These are phyloP conservation scores for Ganoderma boninense DNA, from an alignment of 1,284 basidiomycete genomes.

Conservation along the genomic window DNA sequence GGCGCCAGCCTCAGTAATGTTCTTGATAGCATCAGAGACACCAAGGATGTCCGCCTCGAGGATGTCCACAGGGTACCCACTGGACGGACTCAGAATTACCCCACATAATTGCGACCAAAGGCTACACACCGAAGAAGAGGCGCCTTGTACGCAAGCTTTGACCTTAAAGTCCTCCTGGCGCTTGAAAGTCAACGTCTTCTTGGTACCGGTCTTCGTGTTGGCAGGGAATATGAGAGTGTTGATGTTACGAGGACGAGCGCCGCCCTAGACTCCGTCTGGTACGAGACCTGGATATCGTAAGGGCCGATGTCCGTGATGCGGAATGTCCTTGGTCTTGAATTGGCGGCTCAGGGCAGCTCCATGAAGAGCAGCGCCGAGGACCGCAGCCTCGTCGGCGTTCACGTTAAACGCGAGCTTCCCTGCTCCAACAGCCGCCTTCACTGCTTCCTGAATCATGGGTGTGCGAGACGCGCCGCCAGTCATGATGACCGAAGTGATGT, in stretches of 20 bases:
- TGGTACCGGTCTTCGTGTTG: slow-evolving; percentile 78
- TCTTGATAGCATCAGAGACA: slow-evolving; percentile 73
- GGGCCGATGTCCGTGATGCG: slow-evolving; percentile 78
- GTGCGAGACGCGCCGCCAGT: slow-evolving; percentile 91
- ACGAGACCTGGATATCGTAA: slow-evolving; percentile 82
- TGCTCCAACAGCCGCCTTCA: slow-evolving; percentile 81
- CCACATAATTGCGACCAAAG: not conserved
- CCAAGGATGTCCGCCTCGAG: slow-evolving; percentile 75
- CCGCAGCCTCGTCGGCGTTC: slow-evolving; percentile 97
- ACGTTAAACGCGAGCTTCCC: slow-evolving; percentile 92
- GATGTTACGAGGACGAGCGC: slow-evolving; percentile 69
- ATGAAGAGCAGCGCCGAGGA: slow-evolving; percentile 94
- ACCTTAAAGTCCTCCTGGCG: slow-evolving; percentile 82
- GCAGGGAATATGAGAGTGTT: slow-evolving; percentile 79
- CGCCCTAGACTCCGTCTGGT: slow-evolving; percentile 68
- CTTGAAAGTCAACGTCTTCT: slow-evolving; percentile 87
- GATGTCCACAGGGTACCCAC: slow-evolving; percentile 73
- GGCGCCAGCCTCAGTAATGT: slow-evolving; percentile 78
- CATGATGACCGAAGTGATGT: slow-evolving; percentile 90
- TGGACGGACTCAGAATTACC: slow-evolving; percentile 37
- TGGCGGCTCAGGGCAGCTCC: slow-evolving; percentile 90
- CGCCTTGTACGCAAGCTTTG: slow-evolving; percentile 74
- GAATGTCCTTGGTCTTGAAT: slow-evolving; percentile 97
- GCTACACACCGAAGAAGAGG: slow-evolving; percentile 62
- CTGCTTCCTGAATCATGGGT: slow-evolving; percentile 89